phyloP scores from a whole-genome alignment of 1,284 basidiomycete genomes.

The Microbotryum saponariae region DNA sequence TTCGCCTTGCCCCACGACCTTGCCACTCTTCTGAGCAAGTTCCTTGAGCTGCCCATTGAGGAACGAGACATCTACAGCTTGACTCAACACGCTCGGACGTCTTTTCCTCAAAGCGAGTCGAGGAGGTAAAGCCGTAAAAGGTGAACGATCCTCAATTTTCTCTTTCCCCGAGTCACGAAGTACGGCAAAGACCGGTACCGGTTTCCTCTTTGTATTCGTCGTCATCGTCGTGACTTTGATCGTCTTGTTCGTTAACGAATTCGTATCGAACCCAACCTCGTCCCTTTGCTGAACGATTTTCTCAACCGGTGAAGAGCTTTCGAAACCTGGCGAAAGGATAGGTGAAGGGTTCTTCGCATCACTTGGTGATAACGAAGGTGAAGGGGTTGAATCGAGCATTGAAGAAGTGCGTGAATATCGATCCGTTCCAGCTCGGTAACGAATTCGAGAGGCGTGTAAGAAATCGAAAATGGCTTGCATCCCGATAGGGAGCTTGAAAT shows the following conservation, averaged over 20 bases:
- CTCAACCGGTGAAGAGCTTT: neutral
- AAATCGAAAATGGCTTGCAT: conserved; percentile 20
- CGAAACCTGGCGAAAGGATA: conserved; percentile 6
- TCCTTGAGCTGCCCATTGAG: neutral
- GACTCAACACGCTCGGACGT: conserved; percentile 5
- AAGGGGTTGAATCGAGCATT: conserved; percentile 1
- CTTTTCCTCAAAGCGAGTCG: conserved; percentile 12
- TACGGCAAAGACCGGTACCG: conserved; percentile 3
- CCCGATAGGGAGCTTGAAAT: conserved; percentile 13
- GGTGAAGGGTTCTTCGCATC: conserved; percentile 8
- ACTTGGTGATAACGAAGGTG: conserved; percentile 2
- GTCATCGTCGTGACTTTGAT: conserved; percentile 1
- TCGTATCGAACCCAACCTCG: neutral
- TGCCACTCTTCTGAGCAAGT: neutral
- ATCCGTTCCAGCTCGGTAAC: conserved; percentile 5
- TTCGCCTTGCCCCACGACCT: neutral
- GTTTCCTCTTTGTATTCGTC: conserved; percentile 16
- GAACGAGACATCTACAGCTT: conserved; percentile 14
- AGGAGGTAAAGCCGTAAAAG: conserved; percentile 29
- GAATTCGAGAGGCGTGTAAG: conserved; percentile 20
- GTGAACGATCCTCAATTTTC: conserved; percentile 8
- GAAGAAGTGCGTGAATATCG: neutral
- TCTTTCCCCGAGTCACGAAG: neutral
- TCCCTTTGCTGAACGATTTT: neutral
- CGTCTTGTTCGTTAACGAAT: neutral